Base-by-base conservation (phyloP, 768 basidiomycete genomes). In the Xanthoconium stramineum region DNA sequence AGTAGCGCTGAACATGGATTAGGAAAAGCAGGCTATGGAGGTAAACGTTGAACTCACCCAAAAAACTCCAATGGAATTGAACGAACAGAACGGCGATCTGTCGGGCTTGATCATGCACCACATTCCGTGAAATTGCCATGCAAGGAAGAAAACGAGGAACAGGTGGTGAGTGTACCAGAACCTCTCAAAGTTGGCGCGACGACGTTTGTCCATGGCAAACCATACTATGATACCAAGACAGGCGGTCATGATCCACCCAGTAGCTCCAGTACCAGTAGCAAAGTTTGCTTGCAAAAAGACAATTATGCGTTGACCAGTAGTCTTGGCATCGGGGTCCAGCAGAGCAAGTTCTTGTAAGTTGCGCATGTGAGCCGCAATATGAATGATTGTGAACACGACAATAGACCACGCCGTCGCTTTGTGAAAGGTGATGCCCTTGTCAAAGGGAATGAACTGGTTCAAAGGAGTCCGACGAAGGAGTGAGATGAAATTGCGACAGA, bases 41-140 rank as follows among this genome's bases (percentile, higher is more conserved):
- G 32, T 28, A 44, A 37, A 48, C 17, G 11, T 20, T 11, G 29
- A 15, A 75, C 86, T 52, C 60, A 92, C 91, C 95, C 96, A 98
- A 78, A 98, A 98, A 58, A 96, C 92, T 62, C 94, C 95, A 60
- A 95, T 86, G 37, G 75, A 82, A 68, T 88, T 89, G 72, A 71
- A 88, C 5, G 89, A 91, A 74, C 95, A 98, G 73, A 79, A 94
- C 0, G 93, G 93, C 1, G 89, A 80, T 52, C 89, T 79, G 72
- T 97, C 93, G 28, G 94, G 94, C 73, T 90, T 76, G 75, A 95
- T 92, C 91, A 94, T 93, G 75, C 93, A 94, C 83, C 92, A 95
- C 89, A 95, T 89, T 52, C 94, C 94, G 67, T 95, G 94, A 32
- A 96, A 77, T 70, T 98, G 95, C 95, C 95, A 97, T 68, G 79